These are phyloP conservation scores for Saturnispora hagleri DNA, from an alignment of 805 yeast genomes.

Conservation along the genomic window DNA sequence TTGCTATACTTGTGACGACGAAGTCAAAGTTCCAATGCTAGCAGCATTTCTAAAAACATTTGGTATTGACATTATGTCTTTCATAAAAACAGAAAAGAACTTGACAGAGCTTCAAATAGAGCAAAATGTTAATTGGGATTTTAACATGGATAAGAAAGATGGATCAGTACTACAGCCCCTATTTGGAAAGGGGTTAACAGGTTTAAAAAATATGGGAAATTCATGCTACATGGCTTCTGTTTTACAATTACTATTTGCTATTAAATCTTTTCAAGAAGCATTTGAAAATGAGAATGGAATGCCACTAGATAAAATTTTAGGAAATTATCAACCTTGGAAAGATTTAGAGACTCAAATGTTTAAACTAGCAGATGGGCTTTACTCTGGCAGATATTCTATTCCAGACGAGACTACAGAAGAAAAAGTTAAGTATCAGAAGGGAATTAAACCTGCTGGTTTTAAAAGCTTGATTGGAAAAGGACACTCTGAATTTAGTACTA, in stretches of 20 bases:
- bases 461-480: conserved; percentile 68
- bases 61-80: conserved; percentile 54
- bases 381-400: conserved; percentile 61
- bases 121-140: conserved; percentile 91
- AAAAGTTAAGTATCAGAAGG: conserved; percentile 50
- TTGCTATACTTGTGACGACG: conserved; percentile 86
- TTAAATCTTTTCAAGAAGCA: conserved; percentile 33
- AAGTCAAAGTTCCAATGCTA: conserved; percentile 62
- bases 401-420: conserved; percentile 40
- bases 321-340: conserved; percentile 44
- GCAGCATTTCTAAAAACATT: conserved; percentile 40
- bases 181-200: conserved; percentile 72
- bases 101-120: conserved; percentile 85
- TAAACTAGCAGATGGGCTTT: conserved; percentile 72
- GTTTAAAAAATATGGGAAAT: conserved; percentile 84
- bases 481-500: conserved; percentile 76
- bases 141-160: conserved; percentile 61
- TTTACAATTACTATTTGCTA: conserved; percentile 56
- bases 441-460: conserved; percentile 69
- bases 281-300: conserved; percentile 27
- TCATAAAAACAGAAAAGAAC: conserved; percentile 74
- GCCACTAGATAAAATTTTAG: conserved; percentile 26
- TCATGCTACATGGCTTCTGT: conserved; percentile 85
- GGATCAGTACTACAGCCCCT: conserved; percentile 60
- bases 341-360: conserved; percentile 68